A percentile compares a stretch with the other conserved stretches of the same genome.
Evolutionary conservation across 352 stramenopile genomes (phyloP).

Genomic region (Globisporangium megalacanthum): DNA sequence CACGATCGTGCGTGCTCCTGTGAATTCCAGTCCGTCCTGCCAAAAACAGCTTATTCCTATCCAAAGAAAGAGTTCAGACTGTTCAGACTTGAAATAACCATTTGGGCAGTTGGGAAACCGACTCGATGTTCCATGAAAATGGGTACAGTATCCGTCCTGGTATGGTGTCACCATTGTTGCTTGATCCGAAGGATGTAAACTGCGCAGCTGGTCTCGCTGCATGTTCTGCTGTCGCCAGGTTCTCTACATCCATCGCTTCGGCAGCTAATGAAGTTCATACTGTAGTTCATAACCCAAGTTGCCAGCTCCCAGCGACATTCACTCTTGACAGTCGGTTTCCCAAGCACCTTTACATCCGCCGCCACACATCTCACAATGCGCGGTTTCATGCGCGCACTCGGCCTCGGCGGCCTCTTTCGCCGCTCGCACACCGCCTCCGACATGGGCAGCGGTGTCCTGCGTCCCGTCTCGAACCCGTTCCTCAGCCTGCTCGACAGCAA

Average conservation of each 20-base stretch:
- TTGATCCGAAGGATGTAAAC: background rate
- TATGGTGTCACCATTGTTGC: no score
- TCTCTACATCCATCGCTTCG: background rate
- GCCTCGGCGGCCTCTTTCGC: conserved; percentile 52
- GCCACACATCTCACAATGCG: conserved; percentile 36
- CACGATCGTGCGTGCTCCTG: no score
- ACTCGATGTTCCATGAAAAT: background rate
- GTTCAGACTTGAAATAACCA: background rate
- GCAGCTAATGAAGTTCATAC: conserved; percentile 6
- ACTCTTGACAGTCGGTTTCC: conserved; percentile 1
- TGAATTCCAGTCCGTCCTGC: no score
- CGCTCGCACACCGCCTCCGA: conserved; percentile 8
- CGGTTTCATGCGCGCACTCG: conserved; percentile 60
- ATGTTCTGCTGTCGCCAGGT: background rate
- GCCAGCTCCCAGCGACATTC: conserved; percentile 16
- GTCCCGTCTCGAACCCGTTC: conserved; percentile 26
- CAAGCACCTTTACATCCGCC: conserved; percentile 3
- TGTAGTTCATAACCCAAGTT: conserved; percentile 27
- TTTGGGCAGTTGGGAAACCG: background rate
- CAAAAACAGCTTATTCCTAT: no score
- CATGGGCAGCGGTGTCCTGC: conserved; percentile 15
- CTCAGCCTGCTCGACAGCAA: conserved; percentile 9
- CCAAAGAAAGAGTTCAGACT: background rate
- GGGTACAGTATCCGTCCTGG: background rate
- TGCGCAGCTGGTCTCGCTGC: conserved; percentile 2